These are phyloP conservation scores for Massarina eburnea DNA, from an alignment of 2,329 filamentous ascomycete genomes.

Conservation along the genomic window DNA sequence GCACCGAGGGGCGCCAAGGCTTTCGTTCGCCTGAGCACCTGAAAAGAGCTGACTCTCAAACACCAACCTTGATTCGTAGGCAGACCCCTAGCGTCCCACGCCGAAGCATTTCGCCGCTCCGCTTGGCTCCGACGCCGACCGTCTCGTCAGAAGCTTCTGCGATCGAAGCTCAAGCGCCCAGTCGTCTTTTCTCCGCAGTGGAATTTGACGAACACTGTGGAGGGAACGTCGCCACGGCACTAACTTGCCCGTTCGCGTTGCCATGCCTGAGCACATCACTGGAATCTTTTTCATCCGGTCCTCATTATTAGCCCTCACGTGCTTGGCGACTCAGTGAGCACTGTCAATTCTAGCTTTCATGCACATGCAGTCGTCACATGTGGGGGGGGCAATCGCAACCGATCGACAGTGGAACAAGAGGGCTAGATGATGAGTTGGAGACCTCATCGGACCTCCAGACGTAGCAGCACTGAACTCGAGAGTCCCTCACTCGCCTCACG, in stretches of 20 bases:
- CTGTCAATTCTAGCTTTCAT: conserved; percentile 9
- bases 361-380: conserved; percentile 6
- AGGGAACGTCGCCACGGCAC: conserved; percentile 24
- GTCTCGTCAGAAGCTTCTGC: conserved; percentile 36
- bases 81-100: conserved; percentile 7
- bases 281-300: conserved; percentile 15
- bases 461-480: background rate
- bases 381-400: background rate
- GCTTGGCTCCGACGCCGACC: conserved; percentile 26
- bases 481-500: background rate
- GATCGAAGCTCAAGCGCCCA: conserved; percentile 31
- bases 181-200: conserved; percentile 12
- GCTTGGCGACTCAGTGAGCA: conserved; percentile 10
- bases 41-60: conserved; percentile 20
- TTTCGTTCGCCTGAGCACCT: conserved; percentile 18
- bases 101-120: conserved; percentile 25
- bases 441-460: background rate
- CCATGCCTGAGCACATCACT: conserved; percentile 14
- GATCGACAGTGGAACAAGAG: background rate
- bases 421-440: background rate
- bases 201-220: conserved; percentile 22
- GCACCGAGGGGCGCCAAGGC: conserved; percentile 17
- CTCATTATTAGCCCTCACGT: conserved; percentile 7
- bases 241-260: conserved; percentile 10
- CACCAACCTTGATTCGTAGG: conserved; percentile 8